Base-by-base conservation (phyloP, 495 filamentous ascomycete species). In the Hypoxylon intermedium region DNA sequence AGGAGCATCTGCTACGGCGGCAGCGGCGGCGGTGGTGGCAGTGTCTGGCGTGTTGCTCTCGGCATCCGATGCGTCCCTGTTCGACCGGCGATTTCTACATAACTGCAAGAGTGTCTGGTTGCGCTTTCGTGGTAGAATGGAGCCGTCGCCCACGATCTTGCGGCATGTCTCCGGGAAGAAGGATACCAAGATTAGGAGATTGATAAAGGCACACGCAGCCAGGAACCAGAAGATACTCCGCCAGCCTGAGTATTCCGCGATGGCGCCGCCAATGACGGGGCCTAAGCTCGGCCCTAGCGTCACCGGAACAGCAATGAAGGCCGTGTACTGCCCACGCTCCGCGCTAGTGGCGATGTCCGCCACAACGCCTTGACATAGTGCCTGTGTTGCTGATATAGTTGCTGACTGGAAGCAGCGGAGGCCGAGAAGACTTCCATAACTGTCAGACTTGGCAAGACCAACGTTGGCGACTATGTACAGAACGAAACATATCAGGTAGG, bases 181-280 rank as follows among this genome's bases (percentile, higher is more conserved):
- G 23, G 81, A 38, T 13, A 81, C 9, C 48, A 85, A 72, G 0
- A 77, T 16, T 2, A 75, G 36, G 2, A 81, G 68, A 28, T 77
- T 75, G 13, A 76, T 62, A 0, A 72, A 79, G 0, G 74, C 75
- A 9, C 79, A 62, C 16, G 87, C 86, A 37, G 77, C 65, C 20
- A 90, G 70, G 46, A 91, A 88, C 83, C 84, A 89, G 67, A 90
- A 92, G 24, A 88, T 86, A 40, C 74, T 75, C 20, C 85, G 74
- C 88, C 87, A 91, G 1, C 86, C 86, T 1, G 87, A 72, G 34
- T 76, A 86, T 33, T 87, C 74, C 6, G 76, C 73, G 11, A 91
- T 65, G 1, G 85, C 59, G 1, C 87, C 87, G 9, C 87, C 87
- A 5, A 90, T 77, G 12, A 87, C 74, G 0, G 85, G 85, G 0